Percentiles rank a stretch among this genome's conserved stretches.
Conservation (phyloP, 169 alveolate genomes). For the Eimeria necatrix region DNA sequence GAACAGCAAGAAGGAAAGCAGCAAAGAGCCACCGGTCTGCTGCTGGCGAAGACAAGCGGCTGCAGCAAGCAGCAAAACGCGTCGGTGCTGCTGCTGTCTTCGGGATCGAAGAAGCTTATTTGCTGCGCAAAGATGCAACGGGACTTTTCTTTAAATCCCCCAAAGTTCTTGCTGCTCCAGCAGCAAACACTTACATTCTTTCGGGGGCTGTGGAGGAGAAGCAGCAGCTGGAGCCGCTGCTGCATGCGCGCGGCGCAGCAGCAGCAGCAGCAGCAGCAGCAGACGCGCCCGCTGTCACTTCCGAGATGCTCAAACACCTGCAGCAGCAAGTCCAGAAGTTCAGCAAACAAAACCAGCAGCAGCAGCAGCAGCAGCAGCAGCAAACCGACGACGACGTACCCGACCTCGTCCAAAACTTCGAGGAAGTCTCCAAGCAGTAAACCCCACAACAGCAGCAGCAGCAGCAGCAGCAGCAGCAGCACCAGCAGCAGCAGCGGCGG, state of each 20-base stretch:
- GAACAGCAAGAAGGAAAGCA: constrained; percentile 96
- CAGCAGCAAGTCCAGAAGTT: constrained; percentile 71
- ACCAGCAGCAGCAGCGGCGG: no score
- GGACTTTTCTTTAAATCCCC: constrained; percentile 96
- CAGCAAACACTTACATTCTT: constrained; percentile 96
- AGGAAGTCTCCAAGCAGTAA: constrained; percentile 63
- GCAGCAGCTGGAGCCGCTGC: constrained; percentile 75
- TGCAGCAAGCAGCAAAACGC: constrained; percentile 94
- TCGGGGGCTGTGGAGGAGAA: constrained; percentile 96
- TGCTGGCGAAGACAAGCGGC: constrained; percentile 95
- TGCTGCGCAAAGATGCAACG: constrained; percentile 97
- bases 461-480: no score
- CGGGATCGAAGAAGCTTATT: constrained; percentile 97
- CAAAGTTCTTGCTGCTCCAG: constrained; percentile 95
- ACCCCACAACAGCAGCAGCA: no score
- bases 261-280: constrained; percentile 43
- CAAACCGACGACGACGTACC: constrained; percentile 80
- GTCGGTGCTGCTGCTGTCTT: constrained; percentile 96
- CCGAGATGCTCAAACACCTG: constrained; percentile 71
- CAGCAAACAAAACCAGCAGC: neutral
- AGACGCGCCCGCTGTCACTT: constrained; percentile 40
- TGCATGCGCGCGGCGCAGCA: neutral
- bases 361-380: neutral
- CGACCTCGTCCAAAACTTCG: constrained; percentile 79
- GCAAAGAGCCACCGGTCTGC: constrained; percentile 93